A percentile compares a stretch with the other conserved stretches of the same genome.
Conservation (phyloP, 169 alveolate genomes). For the Plasmodium yoelii region DNA sequence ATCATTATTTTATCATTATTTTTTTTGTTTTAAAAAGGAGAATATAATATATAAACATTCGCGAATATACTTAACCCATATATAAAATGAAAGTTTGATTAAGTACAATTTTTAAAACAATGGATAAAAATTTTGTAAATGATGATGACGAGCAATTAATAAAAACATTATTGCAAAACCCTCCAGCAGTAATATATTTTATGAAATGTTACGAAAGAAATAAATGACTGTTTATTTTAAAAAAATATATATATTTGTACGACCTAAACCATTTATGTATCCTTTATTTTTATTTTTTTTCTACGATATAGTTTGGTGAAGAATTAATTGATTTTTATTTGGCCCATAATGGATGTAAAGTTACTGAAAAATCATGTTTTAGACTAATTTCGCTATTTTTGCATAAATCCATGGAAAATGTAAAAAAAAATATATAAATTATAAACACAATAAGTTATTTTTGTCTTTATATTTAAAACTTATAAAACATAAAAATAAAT, state of each 20-base stretch:
- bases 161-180: conserved; percentile 49
- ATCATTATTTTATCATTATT: too few species aligned
- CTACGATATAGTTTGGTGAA: conserved; percentile 53
- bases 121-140: conserved; percentile 72
- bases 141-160: conserved; percentile 65
- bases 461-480: neutral
- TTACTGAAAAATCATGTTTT: conserved; percentile 55
- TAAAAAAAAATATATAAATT: conserved; percentile 13
- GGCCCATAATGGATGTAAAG: conserved; percentile 57
- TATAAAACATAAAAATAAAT: neutral
- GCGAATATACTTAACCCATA: too few species aligned
- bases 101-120: conserved; percentile 8
- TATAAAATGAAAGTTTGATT: neutral
- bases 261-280: neutral
- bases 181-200: conserved; percentile 37
- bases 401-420: conserved; percentile 65
- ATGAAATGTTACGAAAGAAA: neutral
- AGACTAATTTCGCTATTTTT: conserved; percentile 67
- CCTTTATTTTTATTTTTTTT: conserved; percentile 1
- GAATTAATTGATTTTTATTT: conserved; percentile 65
- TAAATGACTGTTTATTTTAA: neutral
- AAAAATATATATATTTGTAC: neutral
- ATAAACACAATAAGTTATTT: neutral
- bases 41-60: too few species aligned
- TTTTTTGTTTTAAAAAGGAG: too few species aligned